A percentile compares a stretch with the other conserved stretches of the same genome.
These are phyloP conservation scores for Lablab purpureus DNA, from an alignment of 306 rosid species.

Conservation along the genomic window DNA sequence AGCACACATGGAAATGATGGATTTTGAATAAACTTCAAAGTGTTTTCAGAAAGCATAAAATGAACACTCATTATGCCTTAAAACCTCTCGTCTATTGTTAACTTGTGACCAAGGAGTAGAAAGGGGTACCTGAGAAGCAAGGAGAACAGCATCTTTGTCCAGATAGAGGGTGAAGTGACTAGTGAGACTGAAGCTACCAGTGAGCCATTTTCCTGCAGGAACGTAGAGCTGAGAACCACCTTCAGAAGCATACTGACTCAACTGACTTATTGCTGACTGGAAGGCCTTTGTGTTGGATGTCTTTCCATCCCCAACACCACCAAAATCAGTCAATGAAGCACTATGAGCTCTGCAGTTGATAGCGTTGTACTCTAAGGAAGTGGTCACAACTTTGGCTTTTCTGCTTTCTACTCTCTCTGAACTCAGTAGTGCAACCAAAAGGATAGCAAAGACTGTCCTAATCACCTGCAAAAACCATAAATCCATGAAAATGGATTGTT, in stretches of 20 bases:
- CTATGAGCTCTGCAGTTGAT: conserved; percentile 75
- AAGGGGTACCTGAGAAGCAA: conserved; percentile 74
- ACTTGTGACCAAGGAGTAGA: not conserved
- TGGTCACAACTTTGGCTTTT: conserved; percentile 39
- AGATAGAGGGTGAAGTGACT: conserved; percentile 84
- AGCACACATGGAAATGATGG: not conserved
- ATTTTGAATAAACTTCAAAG: not conserved
- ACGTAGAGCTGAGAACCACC: conserved; percentile 83
- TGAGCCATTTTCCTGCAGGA: conserved; percentile 88
- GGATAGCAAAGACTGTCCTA: conserved; percentile 2
- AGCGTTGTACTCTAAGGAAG: conserved; percentile 68
- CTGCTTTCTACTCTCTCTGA: conserved; percentile 61
- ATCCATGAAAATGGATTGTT: conserved; percentile 29
- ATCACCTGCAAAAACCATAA: conserved; percentile 43
- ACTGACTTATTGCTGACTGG: conserved; percentile 61
- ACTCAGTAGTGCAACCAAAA: conserved; percentile 48
- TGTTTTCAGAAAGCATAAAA: conserved; percentile 20
- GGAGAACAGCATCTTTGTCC: conserved; percentile 78
- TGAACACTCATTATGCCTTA: not conserved
- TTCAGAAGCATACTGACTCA: conserved; percentile 65
- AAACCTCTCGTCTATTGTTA: not conserved
- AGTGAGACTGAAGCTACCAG: conserved; percentile 79
- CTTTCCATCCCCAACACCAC: conserved; percentile 86
- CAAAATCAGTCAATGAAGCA: conserved; percentile 80
- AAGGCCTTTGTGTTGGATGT: conserved; percentile 86